These are phyloP conservation scores for Aspergillus sp. DNA, from an alignment of 2,329 filamentous ascomycete genomes.

Conservation along the genomic window DNA sequence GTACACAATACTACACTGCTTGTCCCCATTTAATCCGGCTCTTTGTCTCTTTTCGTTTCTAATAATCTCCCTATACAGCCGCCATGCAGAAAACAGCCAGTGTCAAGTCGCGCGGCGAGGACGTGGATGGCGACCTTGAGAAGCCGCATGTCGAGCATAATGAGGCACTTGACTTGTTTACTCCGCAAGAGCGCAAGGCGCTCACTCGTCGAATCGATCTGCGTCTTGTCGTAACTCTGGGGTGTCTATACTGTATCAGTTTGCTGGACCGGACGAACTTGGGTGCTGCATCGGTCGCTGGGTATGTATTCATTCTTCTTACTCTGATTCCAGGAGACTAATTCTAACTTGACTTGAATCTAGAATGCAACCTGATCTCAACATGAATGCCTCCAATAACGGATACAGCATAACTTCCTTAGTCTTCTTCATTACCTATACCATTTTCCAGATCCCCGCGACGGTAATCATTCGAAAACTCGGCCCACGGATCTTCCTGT, in stretches of 20 bases:
- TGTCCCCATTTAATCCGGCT: too few species aligned
- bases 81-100: background rate
- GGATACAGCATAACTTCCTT: conserved; percentile 35
- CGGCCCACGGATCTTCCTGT: conserved; percentile 45
- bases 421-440: conserved; percentile 73
- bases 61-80: too few species aligned
- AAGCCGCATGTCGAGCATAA: background rate
- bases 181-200: background rate
- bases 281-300: conserved; percentile 17
- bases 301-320: background rate
- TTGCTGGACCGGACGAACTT: conserved; percentile 18
- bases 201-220: conserved; percentile 12
- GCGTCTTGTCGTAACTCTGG: conserved; percentile 13
- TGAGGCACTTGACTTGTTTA: background rate
- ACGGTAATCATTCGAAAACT: conserved; percentile 68
- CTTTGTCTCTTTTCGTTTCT: too few species aligned
- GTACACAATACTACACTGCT: too few species aligned
- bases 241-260: conserved; percentile 12
- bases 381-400: conserved; percentile 19
- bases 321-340: background rate
- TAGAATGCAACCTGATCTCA: conserved; percentile 15
- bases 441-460: conserved; percentile 69
- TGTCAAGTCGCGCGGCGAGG: background rate
- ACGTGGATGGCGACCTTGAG: background rate
- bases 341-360: background rate